Percentiles rank a stretch among this genome's conserved stretches.
Conservation (phyloP, 2,329 filamentous ascomycete species). For the Neocucurbitaria cava region DNA sequence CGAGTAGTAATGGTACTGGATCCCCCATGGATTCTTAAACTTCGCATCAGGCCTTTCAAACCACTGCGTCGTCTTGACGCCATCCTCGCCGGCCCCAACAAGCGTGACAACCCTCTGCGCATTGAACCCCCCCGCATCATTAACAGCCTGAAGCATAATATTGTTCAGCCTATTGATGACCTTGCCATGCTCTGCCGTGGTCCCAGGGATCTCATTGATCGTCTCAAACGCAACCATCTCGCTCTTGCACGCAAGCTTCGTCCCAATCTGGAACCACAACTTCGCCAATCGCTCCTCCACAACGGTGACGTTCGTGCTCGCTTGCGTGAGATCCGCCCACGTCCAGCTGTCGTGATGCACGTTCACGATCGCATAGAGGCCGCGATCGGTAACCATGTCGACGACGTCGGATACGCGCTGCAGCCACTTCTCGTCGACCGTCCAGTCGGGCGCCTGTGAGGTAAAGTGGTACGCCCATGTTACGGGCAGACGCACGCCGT, state of each 20-base stretch:
- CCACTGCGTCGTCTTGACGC: conserved; percentile 61
- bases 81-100: conserved; percentile 60
- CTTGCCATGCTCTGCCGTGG: conserved; percentile 58
- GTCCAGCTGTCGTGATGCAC: conserved; percentile 67
- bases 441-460: conserved; percentile 60
- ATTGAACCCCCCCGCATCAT: conserved; percentile 63
- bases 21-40: conserved; percentile 64
- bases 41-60: conserved; percentile 57
- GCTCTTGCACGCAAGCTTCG: conserved; percentile 62
- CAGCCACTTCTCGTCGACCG: conserved; percentile 62
- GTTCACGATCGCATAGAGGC: conserved; percentile 63
- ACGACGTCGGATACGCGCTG: conserved; percentile 65
- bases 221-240: conserved; percentile 64
- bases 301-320: conserved; percentile 56
- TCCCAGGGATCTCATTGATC: conserved; percentile 66
- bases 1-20: conserved; percentile 69
- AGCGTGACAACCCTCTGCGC: conserved; percentile 63
- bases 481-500: conserved; percentile 65
- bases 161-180: conserved; percentile 63
- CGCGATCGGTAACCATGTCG: conserved; percentile 60
- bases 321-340: conserved; percentile 62
- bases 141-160: conserved; percentile 63
- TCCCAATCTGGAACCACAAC: conserved; percentile 66
- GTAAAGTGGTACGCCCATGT: conserved; percentile 66
- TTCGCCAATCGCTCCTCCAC: conserved; percentile 65